A percentile compares a stretch with the other conserved stretches of the same genome.
phyloP scores from a whole-genome alignment of 805 yeast species.

The Kuraishia cidri region DNA sequence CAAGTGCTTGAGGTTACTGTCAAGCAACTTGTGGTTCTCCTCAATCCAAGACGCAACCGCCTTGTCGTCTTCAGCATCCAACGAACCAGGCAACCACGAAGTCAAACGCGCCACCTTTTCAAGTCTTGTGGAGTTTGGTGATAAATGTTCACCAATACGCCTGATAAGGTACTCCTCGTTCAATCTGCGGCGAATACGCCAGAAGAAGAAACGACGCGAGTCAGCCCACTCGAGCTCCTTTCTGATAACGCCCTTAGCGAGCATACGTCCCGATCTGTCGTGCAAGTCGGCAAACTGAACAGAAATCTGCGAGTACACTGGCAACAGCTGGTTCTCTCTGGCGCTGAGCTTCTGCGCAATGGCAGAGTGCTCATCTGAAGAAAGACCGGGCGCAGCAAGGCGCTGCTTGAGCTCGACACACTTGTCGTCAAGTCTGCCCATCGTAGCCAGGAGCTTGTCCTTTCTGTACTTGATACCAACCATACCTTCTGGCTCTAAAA shows the following conservation, averaged over 20 bases:
- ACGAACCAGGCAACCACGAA: slow-evolving; percentile 73
- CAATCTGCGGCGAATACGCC: slow-evolving; percentile 95
- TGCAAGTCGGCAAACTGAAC: slow-evolving; percentile 97
- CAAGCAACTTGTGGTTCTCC: slow-evolving; percentile 58
- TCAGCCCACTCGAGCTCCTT: slow-evolving; percentile 80
- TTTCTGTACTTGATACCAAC: slow-evolving; percentile 97
- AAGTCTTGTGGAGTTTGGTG: slow-evolving; percentile 49
- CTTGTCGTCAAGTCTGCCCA: slow-evolving; percentile 78
- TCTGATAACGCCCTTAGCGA: slow-evolving; percentile 85
- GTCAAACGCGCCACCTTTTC: slow-evolving; percentile 82
- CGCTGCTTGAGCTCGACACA: slow-evolving; percentile 62
- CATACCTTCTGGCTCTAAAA: slow-evolving; percentile 98
- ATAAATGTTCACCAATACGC: slow-evolving; percentile 56
- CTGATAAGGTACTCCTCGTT: slow-evolving; percentile 83
- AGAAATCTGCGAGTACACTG: slow-evolving; percentile 85
- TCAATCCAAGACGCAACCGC: slow-evolving; percentile 84
- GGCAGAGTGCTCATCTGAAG: slow-evolving; percentile 58
- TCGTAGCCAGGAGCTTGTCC: slow-evolving; percentile 83
- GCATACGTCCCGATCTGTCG: slow-evolving; percentile 96
- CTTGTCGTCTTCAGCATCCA: slow-evolving; percentile 64
- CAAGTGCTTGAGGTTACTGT: slow-evolving; percentile 51
- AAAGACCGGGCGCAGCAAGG: slow-evolving; percentile 40
- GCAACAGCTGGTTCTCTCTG: slow-evolving; percentile 75
- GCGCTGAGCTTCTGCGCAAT: slow-evolving; percentile 58
- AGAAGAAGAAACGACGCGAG: slow-evolving; percentile 95